These are phyloP conservation scores for Sphagnum fallax DNA, from an alignment of 228 moss, liverwort and hornwort genomes.

Conservation along the genomic window DNA sequence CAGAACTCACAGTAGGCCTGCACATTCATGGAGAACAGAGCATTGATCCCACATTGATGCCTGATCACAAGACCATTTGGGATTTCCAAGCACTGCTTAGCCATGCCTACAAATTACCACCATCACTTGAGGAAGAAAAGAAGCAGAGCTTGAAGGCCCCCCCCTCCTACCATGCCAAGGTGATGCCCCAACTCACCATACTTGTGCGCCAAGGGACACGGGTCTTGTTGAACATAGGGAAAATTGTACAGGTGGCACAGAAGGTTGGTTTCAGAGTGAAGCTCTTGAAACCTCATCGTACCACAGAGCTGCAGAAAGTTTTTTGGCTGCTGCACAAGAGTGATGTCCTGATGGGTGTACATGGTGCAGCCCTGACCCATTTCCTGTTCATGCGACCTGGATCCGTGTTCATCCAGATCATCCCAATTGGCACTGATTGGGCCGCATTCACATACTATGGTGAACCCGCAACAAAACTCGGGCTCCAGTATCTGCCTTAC, in stretches of 20 bases:
- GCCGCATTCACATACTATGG: constrained; percentile 75
- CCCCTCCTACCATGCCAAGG: no score
- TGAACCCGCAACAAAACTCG: constrained; percentile 61
- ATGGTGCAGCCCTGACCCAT: constrained; percentile 93
- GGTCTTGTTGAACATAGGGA: constrained; percentile 49
- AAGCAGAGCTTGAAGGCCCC: neutral
- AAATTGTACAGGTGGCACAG: constrained; percentile 33
- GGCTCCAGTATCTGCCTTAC: constrained; percentile 64
- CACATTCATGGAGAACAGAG: constrained; percentile 76
- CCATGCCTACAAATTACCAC: constrained; percentile 19
- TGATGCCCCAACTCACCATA: constrained; percentile 38
- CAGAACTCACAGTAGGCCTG: constrained; percentile 70
- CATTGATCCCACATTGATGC: constrained; percentile 55
- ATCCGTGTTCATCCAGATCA: constrained; percentile 70
- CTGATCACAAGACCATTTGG: constrained; percentile 34
- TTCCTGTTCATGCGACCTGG: constrained; percentile 86
- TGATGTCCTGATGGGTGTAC: constrained; percentile 85
- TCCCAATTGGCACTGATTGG: constrained; percentile 86
- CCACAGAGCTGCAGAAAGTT: constrained; percentile 58
- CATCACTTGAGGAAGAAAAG: neutral
- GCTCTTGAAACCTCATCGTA: constrained; percentile 39
- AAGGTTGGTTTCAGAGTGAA: constrained; percentile 47
- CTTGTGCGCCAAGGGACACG: constrained; percentile 46
- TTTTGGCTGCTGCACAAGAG: constrained; percentile 55
- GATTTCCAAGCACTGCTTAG: constrained; percentile 55